Evolutionary conservation across 1,139 yeast species (phyloP), one percentile per base, ranked within the genome.

Genomic region (Spencermartinsiella ligniputridi): DNA sequence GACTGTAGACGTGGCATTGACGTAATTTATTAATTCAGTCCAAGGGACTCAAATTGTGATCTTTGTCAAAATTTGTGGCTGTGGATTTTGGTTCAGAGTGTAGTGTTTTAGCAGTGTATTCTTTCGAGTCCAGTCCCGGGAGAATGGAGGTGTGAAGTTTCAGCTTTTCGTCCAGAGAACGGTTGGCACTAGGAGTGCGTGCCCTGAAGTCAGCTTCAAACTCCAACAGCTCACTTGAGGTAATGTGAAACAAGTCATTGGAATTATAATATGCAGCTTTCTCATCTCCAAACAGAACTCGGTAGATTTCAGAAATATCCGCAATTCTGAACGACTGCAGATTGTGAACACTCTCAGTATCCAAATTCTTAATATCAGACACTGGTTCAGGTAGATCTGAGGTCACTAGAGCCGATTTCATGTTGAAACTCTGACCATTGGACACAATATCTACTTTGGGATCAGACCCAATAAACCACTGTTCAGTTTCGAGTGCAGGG

Each of bases 401-500:
- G 2, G 60, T 56, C 17, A 55, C 40, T 15, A 55, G 45, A 13
- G 52, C 47, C 3, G 48, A 32, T 16, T 41, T 19, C 38, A 49
- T 20, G 13, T 47, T 42, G 25, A 51, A 39, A 5, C 19, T 15
- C 32, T 16, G 21, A 25, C 37, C 37, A 15, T 40, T 17, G 11
- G 48, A 49, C 20, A 34, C 45, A 22, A 43, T 42, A 32, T 53
- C 55, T 3, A 47, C 25, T 2, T 37, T 40, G 0, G 45, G 49
- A 16, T 51, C 48, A 3, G 41, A 41, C n/a, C 57, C 56, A 16
- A 54, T 39, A 32, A 47, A 52, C 35, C 47, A 54, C 3, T 52
- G 44, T 3, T 46, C 44, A 2, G 40, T 46, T 9, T 38, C 37
- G 32, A 42, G 37, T 3, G 25, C 29, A 2, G 32, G 40, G 27